Conservation (phyloP, 176 grass and related monocot species). For the Miscanthus lutarioriparius region DNA sequence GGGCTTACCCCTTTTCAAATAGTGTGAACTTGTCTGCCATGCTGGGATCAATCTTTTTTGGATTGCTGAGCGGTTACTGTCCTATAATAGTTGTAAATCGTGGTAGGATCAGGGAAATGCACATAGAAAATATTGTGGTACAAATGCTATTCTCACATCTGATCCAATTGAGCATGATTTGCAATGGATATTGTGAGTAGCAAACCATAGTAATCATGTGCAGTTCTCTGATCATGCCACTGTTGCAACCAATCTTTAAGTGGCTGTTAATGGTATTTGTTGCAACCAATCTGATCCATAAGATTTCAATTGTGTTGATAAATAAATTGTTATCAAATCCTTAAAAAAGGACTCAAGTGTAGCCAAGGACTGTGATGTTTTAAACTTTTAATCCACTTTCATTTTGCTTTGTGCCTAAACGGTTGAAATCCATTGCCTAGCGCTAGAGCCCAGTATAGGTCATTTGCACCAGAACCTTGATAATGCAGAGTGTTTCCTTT, state of each 20-base stretch:
- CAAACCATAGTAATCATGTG: neutral
- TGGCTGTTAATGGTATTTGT: neutral
- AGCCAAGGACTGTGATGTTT: neutral
- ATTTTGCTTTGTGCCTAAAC: conserved; percentile 7
- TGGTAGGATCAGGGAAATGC: neutral
- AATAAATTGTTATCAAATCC: neutral
- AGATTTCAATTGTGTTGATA: neutral
- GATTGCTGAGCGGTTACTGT: neutral
- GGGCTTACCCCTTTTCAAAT: neutral
- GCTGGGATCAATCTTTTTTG: neutral
- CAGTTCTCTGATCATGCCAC: neutral
- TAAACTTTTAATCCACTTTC: neutral
- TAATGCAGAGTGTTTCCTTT: neutral
- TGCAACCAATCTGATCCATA: neutral
- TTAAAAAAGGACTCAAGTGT: neutral
- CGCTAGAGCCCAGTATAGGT: neutral
- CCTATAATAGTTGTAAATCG: neutral
- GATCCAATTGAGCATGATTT: neutral
- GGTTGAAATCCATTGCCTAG: neutral
- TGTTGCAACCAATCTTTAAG: neutral
- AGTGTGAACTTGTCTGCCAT: neutral
- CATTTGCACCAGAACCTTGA: neutral
- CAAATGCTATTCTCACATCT: neutral
- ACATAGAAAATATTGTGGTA: neutral
- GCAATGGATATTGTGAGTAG: conserved; percentile 1